phyloP scores from a whole-genome alignment of 75 land plant genomes.

The Pinus tabuliformis region DNA sequence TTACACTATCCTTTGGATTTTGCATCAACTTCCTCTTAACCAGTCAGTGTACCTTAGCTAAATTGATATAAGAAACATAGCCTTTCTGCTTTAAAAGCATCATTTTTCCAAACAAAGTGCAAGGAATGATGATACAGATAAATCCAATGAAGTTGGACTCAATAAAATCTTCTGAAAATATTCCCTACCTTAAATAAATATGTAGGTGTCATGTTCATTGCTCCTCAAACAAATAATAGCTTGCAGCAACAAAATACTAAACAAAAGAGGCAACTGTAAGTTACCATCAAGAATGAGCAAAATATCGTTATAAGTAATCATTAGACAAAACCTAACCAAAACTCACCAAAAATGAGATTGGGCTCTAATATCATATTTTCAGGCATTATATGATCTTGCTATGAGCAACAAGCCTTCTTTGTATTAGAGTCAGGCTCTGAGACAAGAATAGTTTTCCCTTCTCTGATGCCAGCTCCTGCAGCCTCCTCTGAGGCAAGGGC shows the following conservation, averaged over 20 bases:
- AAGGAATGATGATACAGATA: neutral
- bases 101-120: neutral
- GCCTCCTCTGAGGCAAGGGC: constrained; percentile 50
- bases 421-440: constrained; percentile 23
- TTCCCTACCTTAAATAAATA: constrained; percentile 4
- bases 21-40: neutral
- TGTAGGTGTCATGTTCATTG: constrained; percentile 4
- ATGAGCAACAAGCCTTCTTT: constrained; percentile 63
- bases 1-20: neutral
- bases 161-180: neutral
- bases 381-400: neutral
- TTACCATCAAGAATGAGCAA: constrained; percentile 11
- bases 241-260: constrained; percentile 4
- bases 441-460: constrained; percentile 50
- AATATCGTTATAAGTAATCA: constrained; percentile 8
- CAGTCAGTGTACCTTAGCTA: neutral
- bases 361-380: constrained; percentile 1
- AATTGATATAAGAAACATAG: neutral
- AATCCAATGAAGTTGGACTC: constrained; percentile 1
- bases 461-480: constrained; percentile 39
- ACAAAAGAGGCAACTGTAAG: constrained; percentile 5
- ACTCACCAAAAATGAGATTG: constrained; percentile 2
- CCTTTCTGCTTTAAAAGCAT: neutral
- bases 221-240: constrained; percentile 6
- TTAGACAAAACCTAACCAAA: neutral